Base-by-base conservation (phyloP, 1,284 basidiomycete species). In the Tetrapyrgos nigripes region DNA sequence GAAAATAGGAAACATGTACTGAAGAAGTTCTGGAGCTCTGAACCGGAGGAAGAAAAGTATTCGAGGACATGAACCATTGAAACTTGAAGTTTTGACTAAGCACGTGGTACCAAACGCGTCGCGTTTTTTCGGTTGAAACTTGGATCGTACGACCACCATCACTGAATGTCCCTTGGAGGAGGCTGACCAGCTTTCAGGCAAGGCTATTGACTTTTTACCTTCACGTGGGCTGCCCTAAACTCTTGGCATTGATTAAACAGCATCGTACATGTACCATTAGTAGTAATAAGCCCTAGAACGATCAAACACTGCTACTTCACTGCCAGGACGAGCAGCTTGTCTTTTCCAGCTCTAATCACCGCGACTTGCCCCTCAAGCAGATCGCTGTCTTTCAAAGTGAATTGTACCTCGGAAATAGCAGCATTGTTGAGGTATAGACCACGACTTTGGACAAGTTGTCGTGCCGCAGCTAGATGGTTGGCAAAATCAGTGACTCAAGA, bases 291-390 rank as follows among this genome's bases (percentile, higher is more conserved):
- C n/a, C n/a, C n/a, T n/a, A n/a, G n/a, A 21, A 29, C 26, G 44
- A 55, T 28, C 35, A 40, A n/a, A n/a, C n/a, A n/a, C n/a, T n/a
- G n/a, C 8, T 3, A 28, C 17, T 48, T 59, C 29, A 76, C 53
- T 37, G 72, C 84, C 4, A 94, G 70, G 48, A 95, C 80, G n/a
- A 87, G 73, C 58, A 89, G 79, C 53, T 88, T 90, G 62, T 89
- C 86, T 73, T 89, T 93, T 4, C 94, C 94, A 29, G 86, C 83
- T 50, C 91, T 83, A 23, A 96, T 64, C 57, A 96, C 83, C 10
- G 83, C 84, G 5, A 96, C 68, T 40, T 80, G 80, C 10, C 76
- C 79, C 63, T 89, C 87, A 14, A 96, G 75, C 35, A 96, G 76
- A 63, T 89, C 81, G 0, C 65, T 65, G 23, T 65, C 63, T n/a